phyloP scores from a whole-genome alignment of 768 basidiomycete species.

The Psilocybe cyanescens region DNA sequence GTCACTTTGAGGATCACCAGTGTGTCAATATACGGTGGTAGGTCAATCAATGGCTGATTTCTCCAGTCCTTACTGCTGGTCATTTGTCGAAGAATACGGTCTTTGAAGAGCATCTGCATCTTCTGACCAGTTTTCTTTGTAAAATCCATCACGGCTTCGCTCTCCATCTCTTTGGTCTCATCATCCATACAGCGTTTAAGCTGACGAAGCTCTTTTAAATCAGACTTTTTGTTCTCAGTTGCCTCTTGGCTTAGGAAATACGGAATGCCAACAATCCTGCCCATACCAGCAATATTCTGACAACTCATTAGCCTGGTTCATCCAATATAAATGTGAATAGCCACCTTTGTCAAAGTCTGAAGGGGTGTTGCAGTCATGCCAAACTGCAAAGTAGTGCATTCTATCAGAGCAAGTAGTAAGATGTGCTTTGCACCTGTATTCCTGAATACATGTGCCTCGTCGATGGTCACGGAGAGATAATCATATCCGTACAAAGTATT shows the following conservation, averaged over 20 bases:
- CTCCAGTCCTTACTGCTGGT: conserved; percentile 14
- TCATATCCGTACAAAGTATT: conserved; percentile 16
- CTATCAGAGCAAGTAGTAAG: conserved; percentile 1
- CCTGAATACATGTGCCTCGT: conserved; percentile 24
- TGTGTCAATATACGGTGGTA: conserved; percentile 13
- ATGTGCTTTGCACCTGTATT: conserved; percentile 20
- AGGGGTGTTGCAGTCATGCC: conserved; percentile 31
- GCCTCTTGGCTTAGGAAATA: conserved; percentile 26
- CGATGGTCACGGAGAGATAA: conserved; percentile 17
- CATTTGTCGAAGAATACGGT: conserved; percentile 20
- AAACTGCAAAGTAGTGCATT: conserved; percentile 3
- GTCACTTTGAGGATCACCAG: conserved; percentile 14
- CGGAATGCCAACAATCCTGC: conserved; percentile 26
- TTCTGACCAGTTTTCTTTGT: conserved; percentile 2
- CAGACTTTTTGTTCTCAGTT: conserved; percentile 21
- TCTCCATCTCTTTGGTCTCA: background rate
- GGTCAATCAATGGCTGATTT: conserved; percentile 15
- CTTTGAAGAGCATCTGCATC: conserved; percentile 19
- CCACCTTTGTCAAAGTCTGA: conserved; percentile 16
- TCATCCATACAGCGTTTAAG: too few species aligned
- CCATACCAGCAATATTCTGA: conserved; percentile 30
- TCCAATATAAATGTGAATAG: background rate
- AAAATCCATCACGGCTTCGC: background rate
- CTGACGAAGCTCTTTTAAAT: conserved; percentile 11
- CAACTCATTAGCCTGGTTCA: background rate